Evolutionary conservation across 345 rosid genomes (phyloP).

Genomic region (Stellera chamaejasme): DNA sequence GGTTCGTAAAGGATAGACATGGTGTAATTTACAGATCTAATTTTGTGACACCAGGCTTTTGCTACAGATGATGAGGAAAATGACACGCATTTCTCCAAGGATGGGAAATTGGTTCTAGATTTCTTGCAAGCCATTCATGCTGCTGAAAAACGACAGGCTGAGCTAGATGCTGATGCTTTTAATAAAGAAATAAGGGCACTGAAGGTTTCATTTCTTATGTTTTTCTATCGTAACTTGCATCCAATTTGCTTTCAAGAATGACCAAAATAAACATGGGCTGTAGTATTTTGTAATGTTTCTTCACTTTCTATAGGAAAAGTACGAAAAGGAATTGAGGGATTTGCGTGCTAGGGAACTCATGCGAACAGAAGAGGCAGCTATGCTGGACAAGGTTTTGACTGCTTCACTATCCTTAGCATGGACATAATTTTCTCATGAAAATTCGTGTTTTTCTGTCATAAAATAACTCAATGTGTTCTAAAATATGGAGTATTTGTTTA

Average conservation of each 20-base stretch:
- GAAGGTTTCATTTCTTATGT: constrained; percentile 39
- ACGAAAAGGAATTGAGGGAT: constrained; percentile 85
- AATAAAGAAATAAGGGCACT: constrained; percentile 58
- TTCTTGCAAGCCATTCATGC: constrained; percentile 86
- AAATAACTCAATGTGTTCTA: too few species aligned
- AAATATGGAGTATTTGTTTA: too few species aligned
- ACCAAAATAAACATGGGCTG: too few species aligned
- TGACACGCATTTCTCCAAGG: constrained; percentile 44
- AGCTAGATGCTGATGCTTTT: constrained; percentile 73
- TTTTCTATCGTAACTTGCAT: constrained; percentile 6
- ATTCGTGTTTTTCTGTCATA: too few species aligned
- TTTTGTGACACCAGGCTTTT: constrained; percentile 39
- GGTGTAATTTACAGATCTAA: constrained; percentile 8
- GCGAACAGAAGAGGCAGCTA: constrained; percentile 93
- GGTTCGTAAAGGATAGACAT: constrained; percentile 7
- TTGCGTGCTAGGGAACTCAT: constrained; percentile 88
- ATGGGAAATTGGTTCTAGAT: constrained; percentile 70
- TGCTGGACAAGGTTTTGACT: constrained; percentile 72
- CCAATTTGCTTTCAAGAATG: too few species aligned
- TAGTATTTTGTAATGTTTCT: background rate
- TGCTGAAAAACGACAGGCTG: constrained; percentile 89
- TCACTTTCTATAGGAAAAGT: constrained; percentile 55
- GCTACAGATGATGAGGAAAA: constrained; percentile 40
- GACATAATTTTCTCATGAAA: constrained; percentile 1
- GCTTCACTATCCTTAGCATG: constrained; percentile 7